Base-by-base conservation (phyloP, 73 alveolate genomes). In the Paramecium primaurelia region DNA sequence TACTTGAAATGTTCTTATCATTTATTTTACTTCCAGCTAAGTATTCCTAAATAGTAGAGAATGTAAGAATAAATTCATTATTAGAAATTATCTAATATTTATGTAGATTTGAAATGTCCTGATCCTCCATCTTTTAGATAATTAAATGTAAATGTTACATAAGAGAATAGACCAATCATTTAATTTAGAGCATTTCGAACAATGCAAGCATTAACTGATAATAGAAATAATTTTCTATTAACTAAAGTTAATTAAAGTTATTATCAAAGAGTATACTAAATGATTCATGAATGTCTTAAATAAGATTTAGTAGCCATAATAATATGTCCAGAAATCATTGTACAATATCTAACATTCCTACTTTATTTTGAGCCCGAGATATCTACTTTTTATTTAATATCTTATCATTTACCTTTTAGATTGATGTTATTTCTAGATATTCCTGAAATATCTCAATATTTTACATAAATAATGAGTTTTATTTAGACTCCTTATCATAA, bases 181-280 rank as follows among this genome's bases (percentile, higher is more conserved):
- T 44, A 45, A 80, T 80, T 80, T 80, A 80, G 91, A 26, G 71
- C 91, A 16, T 80, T 80, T 47, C 9, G 91, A 20, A 42, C 91
- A 4, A 80, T 80, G 75, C 75, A 80, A 49, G 91, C 91, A 25
- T 47, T 80, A 80, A 80, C 77, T 26, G 91, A 80, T 47, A 49
- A 45, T 47, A 80, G 91, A 80, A 80, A 80, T 44, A 34, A 44
- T 47, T 80, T 80, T 47, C 54, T 80, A 10, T 32, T 80, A 20
- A 45, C 91, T 26, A 22, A 47, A 45, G 25, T 40, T 80, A 80
- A 80, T 47, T 11, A 11, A 18, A 54, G 58, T 7, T 80, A 80
- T 26, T 80, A 45, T 45, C 12, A 25, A 42, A 45, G n/a, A 49
- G 91, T 77, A 1, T 80, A 49, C 49, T 47, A 28, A 20, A 40